phyloP scores from a whole-genome alignment of 352 stramenopile species.

The Pythium sukuiense region DNA sequence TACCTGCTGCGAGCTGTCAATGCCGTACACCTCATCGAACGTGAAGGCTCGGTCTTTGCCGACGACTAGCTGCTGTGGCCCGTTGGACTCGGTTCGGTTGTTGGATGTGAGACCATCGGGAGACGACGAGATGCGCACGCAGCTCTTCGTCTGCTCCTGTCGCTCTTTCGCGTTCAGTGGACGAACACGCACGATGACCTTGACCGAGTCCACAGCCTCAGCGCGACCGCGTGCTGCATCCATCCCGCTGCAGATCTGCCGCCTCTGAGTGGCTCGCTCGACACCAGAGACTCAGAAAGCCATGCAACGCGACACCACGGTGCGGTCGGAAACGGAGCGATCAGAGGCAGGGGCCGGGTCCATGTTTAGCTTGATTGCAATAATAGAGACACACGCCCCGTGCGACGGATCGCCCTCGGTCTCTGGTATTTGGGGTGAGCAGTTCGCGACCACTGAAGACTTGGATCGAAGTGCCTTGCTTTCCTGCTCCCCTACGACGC shows the following conservation, averaged over 20 bases:
- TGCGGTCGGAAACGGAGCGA: background rate
- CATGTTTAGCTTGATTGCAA: background rate
- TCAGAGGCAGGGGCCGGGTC: background rate
- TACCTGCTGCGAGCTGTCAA: constrained; percentile 69
- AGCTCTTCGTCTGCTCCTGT: constrained; percentile 73
- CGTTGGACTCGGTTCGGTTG: constrained; percentile 16
- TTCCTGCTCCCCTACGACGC: background rate
- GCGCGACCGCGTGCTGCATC: constrained; percentile 7
- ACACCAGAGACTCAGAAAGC: background rate
- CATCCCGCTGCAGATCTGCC: background rate
- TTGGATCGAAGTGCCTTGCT: background rate
- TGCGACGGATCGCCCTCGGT: background rate
- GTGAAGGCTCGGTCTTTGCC: constrained; percentile 87
- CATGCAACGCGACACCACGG: background rate
- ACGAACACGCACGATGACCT: constrained; percentile 77
- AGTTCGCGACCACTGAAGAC: background rate
- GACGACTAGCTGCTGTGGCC: constrained; percentile 72
- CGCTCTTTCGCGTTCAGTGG: constrained; percentile 66
- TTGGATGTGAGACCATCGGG: constrained; percentile 43
- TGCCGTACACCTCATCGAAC: constrained; percentile 87
- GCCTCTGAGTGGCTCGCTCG: background rate
- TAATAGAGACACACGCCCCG: background rate
- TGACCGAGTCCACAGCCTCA: constrained; percentile 50
- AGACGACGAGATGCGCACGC: constrained; percentile 58
- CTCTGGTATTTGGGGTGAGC: background rate